Base-by-base conservation (phyloP, 148 eudicot genomes). In the Nyssa sinensis region DNA sequence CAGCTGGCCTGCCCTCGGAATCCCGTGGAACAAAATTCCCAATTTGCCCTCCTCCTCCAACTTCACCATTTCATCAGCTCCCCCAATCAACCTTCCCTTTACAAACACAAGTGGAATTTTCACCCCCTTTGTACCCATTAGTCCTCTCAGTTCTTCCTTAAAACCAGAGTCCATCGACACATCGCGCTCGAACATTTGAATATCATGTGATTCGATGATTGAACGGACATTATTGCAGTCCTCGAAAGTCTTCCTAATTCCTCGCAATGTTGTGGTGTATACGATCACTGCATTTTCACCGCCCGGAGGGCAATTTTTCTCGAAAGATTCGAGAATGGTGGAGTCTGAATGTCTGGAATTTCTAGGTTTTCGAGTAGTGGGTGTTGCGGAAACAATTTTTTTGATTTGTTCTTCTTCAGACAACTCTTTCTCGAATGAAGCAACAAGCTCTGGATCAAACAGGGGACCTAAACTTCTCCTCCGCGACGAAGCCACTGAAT, bases 171-270 rank as follows among this genome's bases (percentile, higher is more conserved):
- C 87, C 98, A 94, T 94, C 2, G 98, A 92, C 53, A 94, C 81
- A 25, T 94, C 98, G 0, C 98, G 86, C 70, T 94, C 98, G 1
- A 88, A 32, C 68, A 90, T 34, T 37, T 77, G 83, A 67, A 90
- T 77, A 1, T 72, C 60, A 71, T 88, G 79, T 0, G 96, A 89
- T 39, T 84, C 95, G 16, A 94, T 33, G 29, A 81, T 79, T 0
- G 90, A 80, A 28, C 93, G 74, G 2, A 81, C 97, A 0, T 17
- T 79, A 70, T 90, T 88, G 70, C 98, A 94, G 17, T 88, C 96
- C 88, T 94, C 98, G n/a, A 90, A 94, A 0, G 98, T 94, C 85
- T 94, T 94, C 78, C 98, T 78, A 29, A 94, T 92, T 0, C 98
- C 98, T 74, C 98, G 77, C 80, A 94, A 68, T 5, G 96, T 92